Evolutionary conservation across 2,329 filamentous ascomycete species (phyloP).

Genomic region (Pseudohalonectria lignicola): DNA sequence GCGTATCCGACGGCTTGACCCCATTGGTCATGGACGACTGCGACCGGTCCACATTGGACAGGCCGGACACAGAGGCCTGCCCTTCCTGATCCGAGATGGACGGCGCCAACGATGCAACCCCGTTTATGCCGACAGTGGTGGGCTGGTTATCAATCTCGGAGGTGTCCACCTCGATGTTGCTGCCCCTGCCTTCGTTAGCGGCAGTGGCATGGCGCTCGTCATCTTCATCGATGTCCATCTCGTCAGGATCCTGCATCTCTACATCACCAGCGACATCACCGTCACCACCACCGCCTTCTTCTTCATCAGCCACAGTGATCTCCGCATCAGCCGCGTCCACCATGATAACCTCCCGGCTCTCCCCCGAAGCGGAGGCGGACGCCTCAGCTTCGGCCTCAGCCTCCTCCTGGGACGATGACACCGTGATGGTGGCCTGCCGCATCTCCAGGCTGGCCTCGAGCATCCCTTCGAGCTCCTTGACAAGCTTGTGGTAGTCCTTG

Average conservation of each 20-base stretch:
- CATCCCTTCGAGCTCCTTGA: conserved; percentile 64
- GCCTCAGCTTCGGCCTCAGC: conserved; percentile 24
- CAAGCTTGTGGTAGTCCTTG: conserved; percentile 56
- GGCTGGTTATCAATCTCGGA: conserved; percentile 11
- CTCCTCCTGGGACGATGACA: conserved; percentile 21
- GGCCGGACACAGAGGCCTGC: too few species aligned
- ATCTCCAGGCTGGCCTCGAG: conserved; percentile 56
- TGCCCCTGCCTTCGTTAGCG: too few species aligned
- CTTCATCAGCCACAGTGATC: conserved; percentile 29
- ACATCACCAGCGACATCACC: conserved; percentile 11
- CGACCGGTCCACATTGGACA: conserved; percentile 12
- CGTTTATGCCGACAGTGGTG: conserved; percentile 12
- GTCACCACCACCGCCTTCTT: conserved; percentile 10
- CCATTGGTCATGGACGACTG: conserved; percentile 16
- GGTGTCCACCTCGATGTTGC: conserved; percentile 35
- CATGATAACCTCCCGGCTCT: conserved; percentile 38
- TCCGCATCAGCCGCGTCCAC: conserved; percentile 34
- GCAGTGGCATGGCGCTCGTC: too few species aligned
- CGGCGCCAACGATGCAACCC: conserved; percentile 16
- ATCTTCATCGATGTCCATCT: conserved; percentile 13
- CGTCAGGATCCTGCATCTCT: conserved; percentile 19
- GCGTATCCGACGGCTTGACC: conserved; percentile 25
- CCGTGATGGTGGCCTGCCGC: conserved; percentile 27
- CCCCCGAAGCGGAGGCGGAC: too few species aligned
- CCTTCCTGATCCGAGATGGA: conserved; percentile 16